These are phyloP conservation scores for Lentinus brumalis DNA, from an alignment of 768 basidiomycete species.

Conservation along the genomic window DNA sequence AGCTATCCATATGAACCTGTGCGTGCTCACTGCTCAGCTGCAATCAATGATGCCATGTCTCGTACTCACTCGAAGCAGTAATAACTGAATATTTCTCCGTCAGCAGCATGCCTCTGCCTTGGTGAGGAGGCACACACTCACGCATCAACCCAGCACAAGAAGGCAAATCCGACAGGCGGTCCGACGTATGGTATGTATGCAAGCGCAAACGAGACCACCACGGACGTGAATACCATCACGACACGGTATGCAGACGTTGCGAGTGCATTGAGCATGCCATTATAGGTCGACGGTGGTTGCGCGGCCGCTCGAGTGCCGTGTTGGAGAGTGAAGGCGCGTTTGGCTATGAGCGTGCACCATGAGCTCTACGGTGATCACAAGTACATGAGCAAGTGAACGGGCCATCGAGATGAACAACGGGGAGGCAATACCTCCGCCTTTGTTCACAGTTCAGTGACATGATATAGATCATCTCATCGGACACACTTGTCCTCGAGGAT, in stretches of 20 bases:
- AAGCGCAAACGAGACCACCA: conserved; percentile 67
- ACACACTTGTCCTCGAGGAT: conserved; percentile 3
- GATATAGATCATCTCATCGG: neutral
- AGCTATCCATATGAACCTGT: conserved; percentile 78
- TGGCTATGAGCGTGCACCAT: conserved; percentile 79
- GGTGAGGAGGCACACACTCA: conserved; percentile 46
- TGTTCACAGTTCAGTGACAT: neutral
- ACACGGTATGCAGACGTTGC: conserved; percentile 81
- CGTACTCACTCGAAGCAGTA: conserved; percentile 84
- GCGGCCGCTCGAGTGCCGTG: conserved; percentile 60
- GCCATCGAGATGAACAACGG: conserved; percentile 1
- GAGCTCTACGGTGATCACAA: conserved; percentile 51
- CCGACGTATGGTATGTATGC: conserved; percentile 68
- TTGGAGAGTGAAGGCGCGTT: conserved; percentile 70
- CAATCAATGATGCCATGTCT: neutral
- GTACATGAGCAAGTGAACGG: neutral
- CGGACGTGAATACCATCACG: conserved; percentile 80
- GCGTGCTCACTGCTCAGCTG: neutral
- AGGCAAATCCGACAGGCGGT: conserved; percentile 59
- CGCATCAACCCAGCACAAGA: conserved; percentile 87
- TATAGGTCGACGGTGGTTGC: conserved; percentile 60
- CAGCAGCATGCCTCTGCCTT: neutral
- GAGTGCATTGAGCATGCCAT: conserved; percentile 69
- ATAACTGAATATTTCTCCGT: conserved; percentile 51
- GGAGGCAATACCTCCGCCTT: neutral